phyloP scores from a whole-genome alignment of 108 stramenopile species.

The Stephanodiscus triporus region DNA sequence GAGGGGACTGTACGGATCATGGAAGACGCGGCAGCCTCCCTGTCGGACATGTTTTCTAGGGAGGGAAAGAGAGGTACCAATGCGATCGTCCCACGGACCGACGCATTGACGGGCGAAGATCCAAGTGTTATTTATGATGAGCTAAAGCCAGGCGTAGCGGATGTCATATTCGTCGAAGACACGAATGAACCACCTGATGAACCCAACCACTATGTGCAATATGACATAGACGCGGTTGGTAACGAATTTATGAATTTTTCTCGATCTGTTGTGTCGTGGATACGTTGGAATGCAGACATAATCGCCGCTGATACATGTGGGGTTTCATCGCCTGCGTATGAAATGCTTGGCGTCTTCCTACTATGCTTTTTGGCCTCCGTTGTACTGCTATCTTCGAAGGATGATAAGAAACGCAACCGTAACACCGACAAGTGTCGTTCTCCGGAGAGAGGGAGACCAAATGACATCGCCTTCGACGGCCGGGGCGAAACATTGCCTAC shows the following conservation, averaged over 20 bases:
- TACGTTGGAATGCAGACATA: constrained; percentile 6
- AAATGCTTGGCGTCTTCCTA: constrained; percentile 38
- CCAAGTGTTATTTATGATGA: background rate
- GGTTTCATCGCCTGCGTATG: constrained; percentile 30
- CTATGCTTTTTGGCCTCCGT: constrained; percentile 34
- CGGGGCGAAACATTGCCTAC: background rate
- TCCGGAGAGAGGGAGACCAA: background rate
- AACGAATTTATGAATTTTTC: background rate
- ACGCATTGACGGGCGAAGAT: background rate
- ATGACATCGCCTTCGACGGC: constrained; percentile 3
- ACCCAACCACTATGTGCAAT: background rate
- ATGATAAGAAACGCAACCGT: background rate
- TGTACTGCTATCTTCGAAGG: constrained; percentile 19
- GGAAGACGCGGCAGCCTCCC: constrained; percentile 39
- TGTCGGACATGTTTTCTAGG: constrained; percentile 37
- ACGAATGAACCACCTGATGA: background rate
- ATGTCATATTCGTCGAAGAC: background rate
- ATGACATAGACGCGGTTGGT: background rate
- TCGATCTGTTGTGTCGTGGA: constrained; percentile 6
- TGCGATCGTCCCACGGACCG: background rate
- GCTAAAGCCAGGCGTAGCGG: background rate
- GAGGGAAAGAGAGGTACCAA: constrained; percentile 13
- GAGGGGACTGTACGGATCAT: constrained; percentile 50
- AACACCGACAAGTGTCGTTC: constrained; percentile 1
- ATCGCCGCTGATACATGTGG: constrained; percentile 35